Conservation (phyloP, 108 stramenopile genomes). For the Phaeodactylum tricornutum region DNA sequence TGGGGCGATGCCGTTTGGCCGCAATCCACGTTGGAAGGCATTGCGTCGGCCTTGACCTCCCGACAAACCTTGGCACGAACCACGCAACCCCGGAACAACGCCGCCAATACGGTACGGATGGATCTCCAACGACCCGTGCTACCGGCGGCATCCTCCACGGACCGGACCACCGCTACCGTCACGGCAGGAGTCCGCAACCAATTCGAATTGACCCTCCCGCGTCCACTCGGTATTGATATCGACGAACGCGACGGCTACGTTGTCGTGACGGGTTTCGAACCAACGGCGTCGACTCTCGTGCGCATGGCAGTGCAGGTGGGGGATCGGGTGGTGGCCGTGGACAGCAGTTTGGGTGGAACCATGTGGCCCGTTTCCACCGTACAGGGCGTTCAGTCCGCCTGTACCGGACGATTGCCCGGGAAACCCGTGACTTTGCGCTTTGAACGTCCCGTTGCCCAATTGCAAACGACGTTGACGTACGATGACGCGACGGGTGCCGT, state of each 20-base stretch:
- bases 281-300: slow-evolving; percentile 49
- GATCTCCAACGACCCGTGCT: slow-evolving; percentile 35
- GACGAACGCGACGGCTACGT: slow-evolving; percentile 74
- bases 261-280: slow-evolving; percentile 52
- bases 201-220: slow-evolving; percentile 52
- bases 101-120: slow-evolving; percentile 27
- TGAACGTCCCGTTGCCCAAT: slow-evolving; percentile 28
- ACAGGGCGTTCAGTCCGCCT: slow-evolving; percentile 73
- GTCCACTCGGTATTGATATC: slow-evolving; percentile 69
- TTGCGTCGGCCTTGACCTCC: slow-evolving; percentile 55
- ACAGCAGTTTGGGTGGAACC: slow-evolving; percentile 53
- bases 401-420: slow-evolving; percentile 69
- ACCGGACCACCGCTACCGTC: slow-evolving; percentile 28
- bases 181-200: slow-evolving; percentile 12
- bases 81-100: slow-evolving; percentile 18
- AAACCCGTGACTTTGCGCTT: slow-evolving; percentile 58
- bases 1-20: slow-evolving; percentile 69
- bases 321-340: slow-evolving; percentile 69
- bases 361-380: slow-evolving; percentile 83
- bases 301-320: slow-evolving; percentile 45
- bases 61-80: slow-evolving; percentile 7
- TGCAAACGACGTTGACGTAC: slow-evolving; percentile 20
- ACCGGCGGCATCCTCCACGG: slow-evolving; percentile 27
- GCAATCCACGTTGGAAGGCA: slow-evolving; percentile 70
- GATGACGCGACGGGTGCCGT: not conserved